Percentiles rank a stretch among this genome's conserved stretches.
Evolutionary conservation across 805 yeast species (phyloP).

Genomic region (Pichia heedii): DNA sequence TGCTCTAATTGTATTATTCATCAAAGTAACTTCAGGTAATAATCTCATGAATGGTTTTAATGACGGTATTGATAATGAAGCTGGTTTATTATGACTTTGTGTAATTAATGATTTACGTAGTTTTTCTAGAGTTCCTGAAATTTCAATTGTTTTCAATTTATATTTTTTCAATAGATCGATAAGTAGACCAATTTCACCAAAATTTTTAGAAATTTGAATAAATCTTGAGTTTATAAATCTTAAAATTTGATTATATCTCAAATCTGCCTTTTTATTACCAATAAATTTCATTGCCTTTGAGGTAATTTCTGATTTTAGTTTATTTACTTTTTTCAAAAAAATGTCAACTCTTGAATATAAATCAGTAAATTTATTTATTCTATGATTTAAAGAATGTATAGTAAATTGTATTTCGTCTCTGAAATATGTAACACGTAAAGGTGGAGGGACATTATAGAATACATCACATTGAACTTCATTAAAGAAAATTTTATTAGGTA

Average conservation of each 20-base stretch:
- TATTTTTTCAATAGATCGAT: conserved; percentile 1
- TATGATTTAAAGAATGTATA: conserved; percentile 6
- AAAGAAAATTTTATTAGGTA: conserved; percentile 2
- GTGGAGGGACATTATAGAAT: not conserved
- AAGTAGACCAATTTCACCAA: conserved; percentile 4
- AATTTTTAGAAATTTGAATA: not conserved
- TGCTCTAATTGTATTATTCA: conserved; percentile 7
- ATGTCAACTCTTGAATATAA: conserved; percentile 3
- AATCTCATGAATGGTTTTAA: not conserved
- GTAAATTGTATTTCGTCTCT: conserved; percentile 4
- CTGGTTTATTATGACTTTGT: not conserved
- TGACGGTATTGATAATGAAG: not conserved
- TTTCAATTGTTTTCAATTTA: conserved; percentile 3
- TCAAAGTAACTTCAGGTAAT: conserved; percentile 4
- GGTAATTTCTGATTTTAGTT: conserved; percentile 1
- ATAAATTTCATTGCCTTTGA: conserved; percentile 1
- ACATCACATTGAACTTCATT: conserved; percentile 8
- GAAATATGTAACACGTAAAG: conserved; percentile 1
- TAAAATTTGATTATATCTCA: conserved; percentile 9
- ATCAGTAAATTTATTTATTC: conserved; percentile 6
- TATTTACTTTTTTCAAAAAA: conserved; percentile 1
- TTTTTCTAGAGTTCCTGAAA: conserved; percentile 2
- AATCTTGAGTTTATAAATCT: conserved; percentile 4
- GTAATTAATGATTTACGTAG: not conserved
- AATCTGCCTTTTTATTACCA: conserved; percentile 6